Evolutionary conservation across 805 yeast genomes (phyloP).

Genomic region (Metschnikowia orientalis): DNA sequence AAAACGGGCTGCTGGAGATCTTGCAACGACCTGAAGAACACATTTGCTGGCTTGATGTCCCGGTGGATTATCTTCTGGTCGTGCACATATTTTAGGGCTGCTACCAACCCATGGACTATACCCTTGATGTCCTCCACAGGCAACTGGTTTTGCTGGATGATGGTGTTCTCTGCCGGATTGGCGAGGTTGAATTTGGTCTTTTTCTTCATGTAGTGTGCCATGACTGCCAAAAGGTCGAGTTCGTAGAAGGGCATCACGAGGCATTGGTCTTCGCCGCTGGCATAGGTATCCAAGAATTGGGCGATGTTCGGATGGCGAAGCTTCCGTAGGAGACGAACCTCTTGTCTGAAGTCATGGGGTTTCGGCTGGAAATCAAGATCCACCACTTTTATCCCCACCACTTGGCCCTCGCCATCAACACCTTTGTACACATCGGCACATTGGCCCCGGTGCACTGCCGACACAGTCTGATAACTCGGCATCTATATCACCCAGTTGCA

Average conservation of each 20-base stretch:
- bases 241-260: conserved; percentile 32
- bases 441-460: conserved; percentile 36
- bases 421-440: conserved; percentile 31
- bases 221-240: conserved; percentile 23
- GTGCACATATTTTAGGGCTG: conserved; percentile 29
- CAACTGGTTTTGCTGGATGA: conserved; percentile 11
- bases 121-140: conserved; percentile 13
- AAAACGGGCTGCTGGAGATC: conserved; percentile 29
- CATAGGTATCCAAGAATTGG: conserved; percentile 20
- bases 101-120: conserved; percentile 19
- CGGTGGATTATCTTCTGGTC: conserved; percentile 35
- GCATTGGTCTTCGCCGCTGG: conserved; percentile 28
- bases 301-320: conserved; percentile 16
- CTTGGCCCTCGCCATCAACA: conserved; percentile 10
- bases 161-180: conserved; percentile 18
- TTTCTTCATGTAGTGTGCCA: conserved; percentile 20
- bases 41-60: conserved; percentile 38
- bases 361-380: conserved; percentile 32
- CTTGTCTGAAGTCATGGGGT: conserved; percentile 35
- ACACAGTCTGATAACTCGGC: too few species aligned
- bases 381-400: conserved; percentile 34
- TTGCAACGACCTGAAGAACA: conserved; percentile 23
- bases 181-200: conserved; percentile 23
- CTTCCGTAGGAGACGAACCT: conserved; percentile 24
- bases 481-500: not conserved